These are phyloP conservation scores for Populus alba DNA, from an alignment of 345 rosid species.

Conservation along the genomic window DNA sequence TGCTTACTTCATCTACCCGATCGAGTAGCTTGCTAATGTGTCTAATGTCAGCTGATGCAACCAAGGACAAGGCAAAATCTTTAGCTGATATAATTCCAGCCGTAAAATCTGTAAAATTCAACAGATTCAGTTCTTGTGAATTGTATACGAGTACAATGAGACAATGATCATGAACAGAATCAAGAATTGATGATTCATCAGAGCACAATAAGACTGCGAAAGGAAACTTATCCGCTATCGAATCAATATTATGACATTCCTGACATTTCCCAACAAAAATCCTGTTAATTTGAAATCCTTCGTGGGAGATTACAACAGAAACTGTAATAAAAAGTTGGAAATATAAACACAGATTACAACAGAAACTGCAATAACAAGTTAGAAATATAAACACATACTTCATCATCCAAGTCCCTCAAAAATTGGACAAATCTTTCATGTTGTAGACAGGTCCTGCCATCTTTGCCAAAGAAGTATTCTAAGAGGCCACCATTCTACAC, in stretches of 20 bases:
- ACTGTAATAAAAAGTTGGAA: not conserved
- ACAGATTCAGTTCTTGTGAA: not conserved
- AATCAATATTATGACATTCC: too few relatives aligned
- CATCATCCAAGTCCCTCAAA: slow-evolving; percentile 22
- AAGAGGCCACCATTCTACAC: slow-evolving; percentile 29
- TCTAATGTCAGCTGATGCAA: slow-evolving; percentile 27
- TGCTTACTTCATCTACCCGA: slow-evolving; percentile 21
- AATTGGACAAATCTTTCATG: slow-evolving; percentile 30
- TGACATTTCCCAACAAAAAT: too few relatives aligned
- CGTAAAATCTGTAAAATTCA: slow-evolving; percentile 15
- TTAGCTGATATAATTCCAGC: slow-evolving; percentile 22
- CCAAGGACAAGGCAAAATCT: slow-evolving; percentile 28
- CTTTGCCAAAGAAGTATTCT: slow-evolving; percentile 27
- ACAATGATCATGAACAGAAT: too few relatives aligned
- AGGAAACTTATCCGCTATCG: too few relatives aligned
- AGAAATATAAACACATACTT: slow-evolving; percentile 8
- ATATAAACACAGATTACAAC: not conserved
- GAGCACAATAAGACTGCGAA: too few relatives aligned
- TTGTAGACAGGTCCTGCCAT: slow-evolving; percentile 19
- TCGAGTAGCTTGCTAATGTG: slow-evolving; percentile 27
- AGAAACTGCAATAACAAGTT: not conserved
- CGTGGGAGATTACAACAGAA: not conserved
- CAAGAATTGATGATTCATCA: too few relatives aligned
- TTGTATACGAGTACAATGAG: too few relatives aligned
- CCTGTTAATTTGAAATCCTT: not conserved